A percentile compares a stretch with the other conserved stretches of the same genome.
Conservation (phyloP, 306 rosid species). For the Fagus crenata region DNA sequence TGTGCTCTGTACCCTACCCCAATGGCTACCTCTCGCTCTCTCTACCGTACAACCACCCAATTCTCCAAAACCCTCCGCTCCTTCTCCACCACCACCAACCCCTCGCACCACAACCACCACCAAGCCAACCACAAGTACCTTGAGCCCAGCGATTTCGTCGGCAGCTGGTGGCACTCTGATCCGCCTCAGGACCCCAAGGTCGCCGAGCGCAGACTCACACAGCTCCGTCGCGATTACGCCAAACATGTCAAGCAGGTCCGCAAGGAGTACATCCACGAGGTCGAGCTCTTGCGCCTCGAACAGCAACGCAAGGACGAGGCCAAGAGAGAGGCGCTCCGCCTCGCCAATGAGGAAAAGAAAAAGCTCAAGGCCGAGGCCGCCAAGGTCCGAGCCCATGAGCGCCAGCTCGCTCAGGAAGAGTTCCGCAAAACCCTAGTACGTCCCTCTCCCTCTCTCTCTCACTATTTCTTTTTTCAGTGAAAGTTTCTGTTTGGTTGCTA, state of each 20-base stretch:
- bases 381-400: slow-evolving; percentile 46
- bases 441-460: background rate
- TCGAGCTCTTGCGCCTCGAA: slow-evolving; percentile 49
- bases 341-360: slow-evolving; percentile 50
- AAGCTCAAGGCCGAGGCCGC: slow-evolving; percentile 49
- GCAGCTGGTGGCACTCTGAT: slow-evolving; percentile 39
- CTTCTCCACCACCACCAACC: slow-evolving; percentile 30
- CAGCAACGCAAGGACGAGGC: slow-evolving; percentile 51
- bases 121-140: slow-evolving; percentile 35
- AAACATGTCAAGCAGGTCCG: slow-evolving; percentile 49
- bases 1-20: background rate
- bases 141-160: slow-evolving; percentile 38
- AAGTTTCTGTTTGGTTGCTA: too few relatives aligned
- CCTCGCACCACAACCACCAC: slow-evolving; percentile 44
- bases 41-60: slow-evolving; percentile 2
- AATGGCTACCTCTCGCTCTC: background rate
- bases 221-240: slow-evolving; percentile 49
- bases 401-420: slow-evolving; percentile 43
- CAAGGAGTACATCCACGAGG: slow-evolving; percentile 47
- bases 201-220: slow-evolving; percentile 45
- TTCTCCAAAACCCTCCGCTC: slow-evolving; percentile 24
- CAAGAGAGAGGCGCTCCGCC: slow-evolving; percentile 43
- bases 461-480: too few relatives aligned
- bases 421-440: slow-evolving; percentile 49
- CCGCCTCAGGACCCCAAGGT: slow-evolving; percentile 44